Base-by-base conservation (phyloP, 1,284 basidiomycete species). In the Singerocomus rubriflavus region DNA sequence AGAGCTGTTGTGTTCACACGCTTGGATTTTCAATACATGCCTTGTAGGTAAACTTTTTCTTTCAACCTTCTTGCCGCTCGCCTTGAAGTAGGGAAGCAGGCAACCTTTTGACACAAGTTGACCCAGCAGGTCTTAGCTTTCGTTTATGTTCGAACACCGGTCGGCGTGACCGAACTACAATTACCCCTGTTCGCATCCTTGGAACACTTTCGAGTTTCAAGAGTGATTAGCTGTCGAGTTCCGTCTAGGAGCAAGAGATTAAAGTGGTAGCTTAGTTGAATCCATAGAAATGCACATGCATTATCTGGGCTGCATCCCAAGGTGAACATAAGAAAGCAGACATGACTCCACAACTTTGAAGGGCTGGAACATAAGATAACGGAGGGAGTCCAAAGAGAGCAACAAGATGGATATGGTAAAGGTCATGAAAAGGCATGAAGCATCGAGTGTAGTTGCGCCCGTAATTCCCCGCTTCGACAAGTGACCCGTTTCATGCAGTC, bases 321-420 rank as follows among this genome's bases (percentile, higher is more conserved):
- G 48, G 53, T 30, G 45, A 65, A 51, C 51, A 46, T 64, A 55
- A 42, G 55, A 59, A 53, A 64, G 58, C 62, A 61, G 46, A 48
- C 45, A 40, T 47, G 53, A 55, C 51, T 64, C 65, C 48, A 35
- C 48, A n/a, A 56, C 21, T 56, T 51, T 51, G 54, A 56, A 52
- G 49, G 51, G 36, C 39, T 57, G 44, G 46, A 53, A 48, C 51
- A 44, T 47, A 43, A 50, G 42, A 50, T 42, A 16, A 52, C 35
- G 44, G 46, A 57, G 51, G 37, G 43, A 54, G 47, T 46, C 33
- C 53, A 46, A 50, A 45, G 49, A 62, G 48, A 39, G 38, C n/a
- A 51, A 36, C 41, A 54, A 51, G 48, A 43, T 37, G 41, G 27
- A 51, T 39, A 46, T 46, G 46, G 55, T 27, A 29, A 47, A 51